Conservation (phyloP, 2,329 filamentous ascomycete genomes). For the Penicillium frequentans region DNA sequence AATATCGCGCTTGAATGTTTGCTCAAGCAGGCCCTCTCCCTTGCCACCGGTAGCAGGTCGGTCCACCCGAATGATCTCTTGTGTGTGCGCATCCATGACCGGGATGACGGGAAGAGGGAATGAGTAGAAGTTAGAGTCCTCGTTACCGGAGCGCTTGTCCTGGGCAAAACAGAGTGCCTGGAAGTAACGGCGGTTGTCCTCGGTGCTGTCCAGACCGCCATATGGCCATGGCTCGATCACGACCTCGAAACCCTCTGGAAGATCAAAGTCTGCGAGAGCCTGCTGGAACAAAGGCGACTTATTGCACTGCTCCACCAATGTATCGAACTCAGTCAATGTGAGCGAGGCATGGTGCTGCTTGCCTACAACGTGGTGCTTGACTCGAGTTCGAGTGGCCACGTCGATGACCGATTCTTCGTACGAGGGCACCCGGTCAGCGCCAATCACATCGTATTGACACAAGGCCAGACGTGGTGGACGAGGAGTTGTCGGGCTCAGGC, state of each 20-base stretch:
- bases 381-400: slow-evolving; percentile 41
- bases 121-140: slow-evolving; percentile 63
- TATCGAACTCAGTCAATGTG: slow-evolving; percentile 50
- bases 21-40: slow-evolving; percentile 48
- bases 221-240: slow-evolving; percentile 59
- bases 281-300: slow-evolving; percentile 54
- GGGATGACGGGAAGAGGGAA: slow-evolving; percentile 54
- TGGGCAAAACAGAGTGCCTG: slow-evolving; percentile 54
- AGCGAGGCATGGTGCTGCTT: slow-evolving; percentile 51
- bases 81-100: slow-evolving; percentile 60
- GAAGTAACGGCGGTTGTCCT: slow-evolving; percentile 53
- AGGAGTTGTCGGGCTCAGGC: slow-evolving; percentile 40
- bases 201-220: slow-evolving; percentile 51
- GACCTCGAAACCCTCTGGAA: slow-evolving; percentile 58
- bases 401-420: slow-evolving; percentile 58
- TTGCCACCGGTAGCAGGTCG: slow-evolving; percentile 55
- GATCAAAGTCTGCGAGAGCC: slow-evolving; percentile 51
- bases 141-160: slow-evolving; percentile 43
- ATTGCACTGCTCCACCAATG: slow-evolving; percentile 51
- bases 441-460: slow-evolving; percentile 59
- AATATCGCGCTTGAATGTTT: slow-evolving; percentile 45
- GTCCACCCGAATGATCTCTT: slow-evolving; percentile 58
- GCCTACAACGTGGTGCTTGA: slow-evolving; percentile 49
- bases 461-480: slow-evolving; percentile 53
- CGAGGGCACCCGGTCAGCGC: slow-evolving; percentile 50